Base-by-base conservation (phyloP, 192 early-diverging fungal genomes). In the Coemansia sp. region DNA sequence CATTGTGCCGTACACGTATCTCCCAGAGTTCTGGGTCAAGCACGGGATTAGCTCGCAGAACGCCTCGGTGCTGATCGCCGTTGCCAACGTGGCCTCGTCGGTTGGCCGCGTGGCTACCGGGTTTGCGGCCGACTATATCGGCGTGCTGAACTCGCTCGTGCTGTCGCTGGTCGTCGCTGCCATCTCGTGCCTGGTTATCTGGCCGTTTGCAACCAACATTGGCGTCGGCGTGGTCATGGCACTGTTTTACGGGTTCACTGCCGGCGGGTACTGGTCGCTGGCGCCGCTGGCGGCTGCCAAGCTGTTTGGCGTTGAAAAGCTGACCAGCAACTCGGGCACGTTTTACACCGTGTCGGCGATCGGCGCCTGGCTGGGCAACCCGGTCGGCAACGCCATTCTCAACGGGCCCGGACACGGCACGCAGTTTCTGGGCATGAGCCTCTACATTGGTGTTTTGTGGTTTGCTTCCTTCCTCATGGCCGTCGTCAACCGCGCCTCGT, bases 221-320 rank as follows among this genome's bases (percentile, higher is more conserved):
- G 72, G 72, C 15, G 61, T 64, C 5, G 66, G 58, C 31, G 34
- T 70, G 1, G 72, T 60, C 9, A 57, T 75, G 60, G 47, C 42
- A 6, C 14, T 75, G 38, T 43, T 60, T 11, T 75, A 75, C 20
- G 72, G 72, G 1, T 57, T 60, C 15, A 29, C 58, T 14, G 52
- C 72, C 2, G 72, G 72, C 11, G 72, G 66, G 6, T 70, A 62
- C 61, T 75, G 72, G 72, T 55, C 72, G 8, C 41, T 75, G 17
- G 56, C 53, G 3, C 72, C 72, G 21, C 45, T 75, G 25, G 72
- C 67, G 0, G 72, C 72, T 0, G 72, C 44, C 5, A 64, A 64
- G 44, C 38, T 75, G 39, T 75, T 75, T 53, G 72, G 72, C 3
- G 38, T 69, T 12, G 57, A 64, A 17, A 64, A 57, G 44, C 58